Evolutionary conservation across 2,329 filamentous ascomycete species (phyloP).

Genomic region (Cercospora zeina): DNA sequence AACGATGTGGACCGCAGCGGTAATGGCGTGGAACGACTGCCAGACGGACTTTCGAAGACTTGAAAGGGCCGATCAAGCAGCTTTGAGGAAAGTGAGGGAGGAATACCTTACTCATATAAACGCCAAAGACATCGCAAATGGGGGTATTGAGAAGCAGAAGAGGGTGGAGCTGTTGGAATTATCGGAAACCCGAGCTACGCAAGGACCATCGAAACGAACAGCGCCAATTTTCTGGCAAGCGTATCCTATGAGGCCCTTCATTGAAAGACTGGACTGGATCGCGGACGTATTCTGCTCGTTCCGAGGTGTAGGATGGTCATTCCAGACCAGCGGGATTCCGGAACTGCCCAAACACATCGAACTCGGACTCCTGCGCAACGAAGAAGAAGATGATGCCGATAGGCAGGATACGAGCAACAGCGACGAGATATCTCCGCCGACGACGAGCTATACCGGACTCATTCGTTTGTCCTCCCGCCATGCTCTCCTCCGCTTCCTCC

Average conservation of each 20-base stretch:
- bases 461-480: constrained; percentile 41
- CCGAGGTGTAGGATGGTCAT: constrained; percentile 62
- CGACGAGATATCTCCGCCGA: constrained; percentile 4
- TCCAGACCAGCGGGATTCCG: constrained; percentile 54
- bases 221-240: constrained; percentile 53
- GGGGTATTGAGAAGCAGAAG: background rate
- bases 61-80: constrained; percentile 43
- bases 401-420: constrained; percentile 10
- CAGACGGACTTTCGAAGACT: constrained; percentile 59
- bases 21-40: constrained; percentile 58
- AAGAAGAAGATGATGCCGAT: constrained; percentile 25
- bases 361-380: constrained; percentile 40
- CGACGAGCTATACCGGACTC: constrained; percentile 40
- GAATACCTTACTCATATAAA: no score
- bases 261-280: constrained; percentile 60
- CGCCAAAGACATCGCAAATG: background rate
- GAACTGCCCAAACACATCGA: constrained; percentile 44
- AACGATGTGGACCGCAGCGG: constrained; percentile 54
- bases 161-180: background rate
- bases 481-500: constrained; percentile 40
- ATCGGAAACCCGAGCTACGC: constrained; percentile 9
- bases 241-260: constrained; percentile 51
- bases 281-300: constrained; percentile 59
- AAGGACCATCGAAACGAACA: constrained; percentile 23
- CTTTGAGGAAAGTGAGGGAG: background rate